Evolutionary conservation across 2,329 filamentous ascomycete genomes (phyloP), one percentile per base, ranked within the genome.

Genomic region (Karstenula rhodostoma): DNA sequence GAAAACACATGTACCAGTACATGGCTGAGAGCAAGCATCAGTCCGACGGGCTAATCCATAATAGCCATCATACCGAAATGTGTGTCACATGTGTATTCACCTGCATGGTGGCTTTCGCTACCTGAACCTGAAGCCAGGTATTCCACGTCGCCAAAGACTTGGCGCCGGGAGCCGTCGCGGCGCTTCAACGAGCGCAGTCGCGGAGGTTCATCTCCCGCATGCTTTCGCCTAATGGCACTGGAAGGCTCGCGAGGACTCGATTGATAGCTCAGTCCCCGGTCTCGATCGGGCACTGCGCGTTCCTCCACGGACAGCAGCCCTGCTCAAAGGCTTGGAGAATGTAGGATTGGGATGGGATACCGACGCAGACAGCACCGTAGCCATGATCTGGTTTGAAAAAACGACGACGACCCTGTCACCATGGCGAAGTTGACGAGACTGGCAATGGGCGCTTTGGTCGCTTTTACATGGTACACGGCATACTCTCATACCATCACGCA

Each of bases 181-280:
- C 29, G 6, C 35, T 27, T 33, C 32, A 49, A 33, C 49, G 49
- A 53, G 13, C n/a, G 37, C 50, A 29, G 23, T 27, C 40, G 42
- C 37, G 46, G 42, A 47, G 48, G 32, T 35, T 58, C 40, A 55
- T 42, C n/a, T 29, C 44, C 54, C 33, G 54, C 33, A 33, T 23
- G 8, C 44, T 17, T 56, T 43, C 17, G 32, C 44, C 47, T 33
- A 50, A 49, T 48, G 42, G 13, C 19, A 23, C 10, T 46, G 40
- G 12, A 37, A 46, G 29, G 25, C 23, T 25, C 32, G 51, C 37
- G 51, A 44, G n/a, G 22, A 25, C n/a, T 13, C 27, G 32, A 37
- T 10, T 22, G 51, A 33, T 44, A 25, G 25, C n/a, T 32, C 29
- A 32, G 7, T 32, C 29, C 4, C 9, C 23, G 32, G 9, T 43